phyloP scores from a whole-genome alignment of 2,329 filamentous ascomycete species.

The Xylaria sp. region DNA sequence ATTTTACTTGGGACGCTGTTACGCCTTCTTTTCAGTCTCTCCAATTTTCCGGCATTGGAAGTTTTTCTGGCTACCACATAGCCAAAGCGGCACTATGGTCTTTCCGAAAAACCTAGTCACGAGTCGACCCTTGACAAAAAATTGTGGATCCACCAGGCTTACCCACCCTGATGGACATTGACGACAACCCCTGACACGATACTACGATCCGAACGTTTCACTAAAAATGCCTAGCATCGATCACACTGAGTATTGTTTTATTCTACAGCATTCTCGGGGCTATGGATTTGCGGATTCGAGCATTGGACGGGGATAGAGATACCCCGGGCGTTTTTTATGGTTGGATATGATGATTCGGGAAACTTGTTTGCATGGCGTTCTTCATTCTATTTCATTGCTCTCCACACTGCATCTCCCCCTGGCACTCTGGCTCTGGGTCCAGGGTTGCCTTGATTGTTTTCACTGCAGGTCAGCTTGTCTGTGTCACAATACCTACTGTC shows the following conservation, averaged over 20 bases:
- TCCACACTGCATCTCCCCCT: slow-evolving; percentile 6
- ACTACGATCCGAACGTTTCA: slow-evolving; percentile 13
- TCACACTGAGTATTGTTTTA: slow-evolving; percentile 1
- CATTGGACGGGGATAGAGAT: slow-evolving; percentile 17
- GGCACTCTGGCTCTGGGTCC: background rate
- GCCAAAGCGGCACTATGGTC: slow-evolving; percentile 9
- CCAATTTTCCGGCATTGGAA: slow-evolving; percentile 6
- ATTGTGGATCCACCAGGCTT: slow-evolving; percentile 5
- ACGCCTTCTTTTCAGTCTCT: slow-evolving; percentile 2
- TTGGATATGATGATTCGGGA: slow-evolving; percentile 1
- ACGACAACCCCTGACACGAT: slow-evolving; percentile 8
- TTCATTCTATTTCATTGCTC: background rate
- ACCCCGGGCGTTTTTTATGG: slow-evolving; percentile 22
- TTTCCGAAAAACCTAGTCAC: background rate
- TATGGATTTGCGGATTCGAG: slow-evolving; percentile 14
- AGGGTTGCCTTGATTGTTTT: slow-evolving; percentile 3
- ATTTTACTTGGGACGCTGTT: slow-evolving; percentile 11
- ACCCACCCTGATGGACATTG: background rate
- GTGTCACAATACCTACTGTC: slow-evolving; percentile 15
- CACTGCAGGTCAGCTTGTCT: slow-evolving; percentile 16
- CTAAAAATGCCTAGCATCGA: slow-evolving; percentile 3
- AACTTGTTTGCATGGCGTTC: slow-evolving; percentile 6
- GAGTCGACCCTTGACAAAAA: background rate
- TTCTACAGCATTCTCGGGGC: slow-evolving; percentile 15
- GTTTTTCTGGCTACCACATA: background rate